Conservation (phyloP, 331 rosid species). For the Ulmus americana region DNA sequence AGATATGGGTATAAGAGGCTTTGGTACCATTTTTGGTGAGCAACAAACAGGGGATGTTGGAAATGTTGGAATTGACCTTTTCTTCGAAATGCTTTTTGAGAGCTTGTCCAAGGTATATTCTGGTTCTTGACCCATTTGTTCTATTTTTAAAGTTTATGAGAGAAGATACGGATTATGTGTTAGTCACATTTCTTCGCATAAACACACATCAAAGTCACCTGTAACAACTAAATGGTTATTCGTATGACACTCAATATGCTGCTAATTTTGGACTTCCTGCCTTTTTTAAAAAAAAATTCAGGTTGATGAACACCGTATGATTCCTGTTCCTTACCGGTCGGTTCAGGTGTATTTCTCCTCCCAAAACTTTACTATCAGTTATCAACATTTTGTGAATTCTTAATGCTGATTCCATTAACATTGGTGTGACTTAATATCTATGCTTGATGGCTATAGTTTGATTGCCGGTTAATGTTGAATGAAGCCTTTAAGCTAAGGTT, state of each 20-base stretch:
- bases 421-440: not conserved
- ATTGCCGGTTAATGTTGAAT: not conserved
- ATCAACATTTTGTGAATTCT: not conserved
- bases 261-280: slow-evolving; percentile 18
- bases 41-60: slow-evolving; percentile 97
- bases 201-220: not conserved
- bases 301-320: slow-evolving; percentile 88
- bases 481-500: not conserved
- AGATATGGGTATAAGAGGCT: slow-evolving; percentile 97
- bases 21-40: slow-evolving; percentile 91
- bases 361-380: not conserved
- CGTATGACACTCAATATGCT: not conserved
- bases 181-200: not conserved
- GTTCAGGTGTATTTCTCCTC: slow-evolving; percentile 52
- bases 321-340: slow-evolving; percentile 67
- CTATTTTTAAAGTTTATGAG: slow-evolving; percentile 14
- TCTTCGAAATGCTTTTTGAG: slow-evolving; percentile 98
- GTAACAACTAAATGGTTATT: not conserved
- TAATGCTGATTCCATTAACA: slow-evolving; percentile 6
- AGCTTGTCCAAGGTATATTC: slow-evolving; percentile 79
- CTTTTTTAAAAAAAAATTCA: slow-evolving; percentile 19
- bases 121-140: slow-evolving; percentile 15
- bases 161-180: slow-evolving; percentile 6
- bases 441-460: not conserved
- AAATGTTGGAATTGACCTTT: slow-evolving; percentile 91